These are phyloP conservation scores for Penicillium sclerotigenum DNA, from an alignment of 2,329 filamentous ascomycete species.

Conservation along the genomic window DNA sequence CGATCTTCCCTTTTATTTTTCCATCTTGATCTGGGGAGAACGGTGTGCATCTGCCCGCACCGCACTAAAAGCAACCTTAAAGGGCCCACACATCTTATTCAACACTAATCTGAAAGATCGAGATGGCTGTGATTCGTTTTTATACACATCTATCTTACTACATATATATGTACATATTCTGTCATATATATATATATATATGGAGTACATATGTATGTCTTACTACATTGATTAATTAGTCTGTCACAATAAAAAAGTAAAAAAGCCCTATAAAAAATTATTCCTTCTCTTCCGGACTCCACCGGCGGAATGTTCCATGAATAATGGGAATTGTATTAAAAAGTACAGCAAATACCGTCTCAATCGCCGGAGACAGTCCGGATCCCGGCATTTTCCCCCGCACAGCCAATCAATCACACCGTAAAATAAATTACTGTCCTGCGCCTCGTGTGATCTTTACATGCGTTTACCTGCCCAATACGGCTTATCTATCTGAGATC, in stretches of 20 bases:
- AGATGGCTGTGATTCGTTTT: background rate
- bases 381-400: slow-evolving; percentile 14
- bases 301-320: slow-evolving; percentile 27
- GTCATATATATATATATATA: too few species aligned
- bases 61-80: slow-evolving; percentile 25
- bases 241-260: background rate
- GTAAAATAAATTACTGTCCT: slow-evolving; percentile 10
- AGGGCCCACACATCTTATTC: slow-evolving; percentile 10
- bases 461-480: slow-evolving; percentile 25
- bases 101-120: background rate
- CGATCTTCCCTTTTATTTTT: background rate
- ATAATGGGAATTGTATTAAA: slow-evolving; percentile 4
- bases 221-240: too few species aligned
- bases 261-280: background rate
- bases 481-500: slow-evolving; percentile 21
- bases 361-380: slow-evolving; percentile 2
- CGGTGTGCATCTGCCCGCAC: slow-evolving; percentile 23
- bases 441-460: background rate
- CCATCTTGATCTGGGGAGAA: slow-evolving; percentile 4
- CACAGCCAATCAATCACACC: slow-evolving; percentile 7
- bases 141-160: background rate
- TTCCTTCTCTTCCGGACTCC: slow-evolving; percentile 14
- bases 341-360: background rate
- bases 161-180: background rate
- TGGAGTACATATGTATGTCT: background rate